Percentiles rank a stretch among this genome's conserved stretches.
phyloP scores from a whole-genome alignment of 352 stramenopile genomes.

The Pythium guiyangense region DNA sequence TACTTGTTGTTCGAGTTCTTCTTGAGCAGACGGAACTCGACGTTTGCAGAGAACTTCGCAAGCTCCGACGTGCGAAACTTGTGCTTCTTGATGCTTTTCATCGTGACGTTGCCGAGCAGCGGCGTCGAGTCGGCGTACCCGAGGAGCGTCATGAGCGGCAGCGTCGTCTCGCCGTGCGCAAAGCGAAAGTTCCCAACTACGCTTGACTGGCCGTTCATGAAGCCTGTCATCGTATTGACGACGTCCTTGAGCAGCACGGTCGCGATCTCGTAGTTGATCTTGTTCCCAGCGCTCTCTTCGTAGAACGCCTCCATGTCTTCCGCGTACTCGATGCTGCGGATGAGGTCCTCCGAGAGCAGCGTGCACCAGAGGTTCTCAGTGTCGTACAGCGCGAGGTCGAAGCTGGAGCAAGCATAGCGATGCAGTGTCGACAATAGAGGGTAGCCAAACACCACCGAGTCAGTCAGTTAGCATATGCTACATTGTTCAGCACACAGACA shows the following conservation, averaged over 20 bases:
- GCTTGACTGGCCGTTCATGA: background rate
- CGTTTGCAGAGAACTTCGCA: conserved; percentile 41
- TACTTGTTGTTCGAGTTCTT: conserved; percentile 6
- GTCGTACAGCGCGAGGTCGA: conserved; percentile 48
- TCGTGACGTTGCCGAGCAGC: conserved; percentile 25
- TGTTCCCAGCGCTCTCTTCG: conserved; percentile 31
- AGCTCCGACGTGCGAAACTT: conserved; percentile 35
- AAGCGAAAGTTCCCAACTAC: conserved; percentile 42
- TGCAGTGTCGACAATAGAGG: background rate
- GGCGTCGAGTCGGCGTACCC: conserved; percentile 26
- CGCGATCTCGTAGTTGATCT: conserved; percentile 53
- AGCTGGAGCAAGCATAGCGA: conserved; percentile 13
- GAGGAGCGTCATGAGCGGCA: conserved; percentile 65
- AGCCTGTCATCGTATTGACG: conserved; percentile 25
- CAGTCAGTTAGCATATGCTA: background rate
- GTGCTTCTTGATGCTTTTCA: conserved; percentile 22
- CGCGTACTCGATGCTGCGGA: conserved; percentile 34
- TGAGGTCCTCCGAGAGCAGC: conserved; percentile 26
- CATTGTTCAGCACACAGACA: background rate
- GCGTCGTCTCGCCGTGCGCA: conserved; percentile 63
- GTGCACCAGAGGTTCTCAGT: conserved; percentile 38
- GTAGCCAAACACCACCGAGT: conserved; percentile 1
- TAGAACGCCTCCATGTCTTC: conserved; percentile 53
- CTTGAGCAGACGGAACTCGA: conserved; percentile 41
- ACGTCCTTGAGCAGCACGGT: conserved; percentile 34